Evolutionary conservation across 2,329 filamentous ascomycete species (phyloP).

Genomic region (Diaporthe sp.): DNA sequence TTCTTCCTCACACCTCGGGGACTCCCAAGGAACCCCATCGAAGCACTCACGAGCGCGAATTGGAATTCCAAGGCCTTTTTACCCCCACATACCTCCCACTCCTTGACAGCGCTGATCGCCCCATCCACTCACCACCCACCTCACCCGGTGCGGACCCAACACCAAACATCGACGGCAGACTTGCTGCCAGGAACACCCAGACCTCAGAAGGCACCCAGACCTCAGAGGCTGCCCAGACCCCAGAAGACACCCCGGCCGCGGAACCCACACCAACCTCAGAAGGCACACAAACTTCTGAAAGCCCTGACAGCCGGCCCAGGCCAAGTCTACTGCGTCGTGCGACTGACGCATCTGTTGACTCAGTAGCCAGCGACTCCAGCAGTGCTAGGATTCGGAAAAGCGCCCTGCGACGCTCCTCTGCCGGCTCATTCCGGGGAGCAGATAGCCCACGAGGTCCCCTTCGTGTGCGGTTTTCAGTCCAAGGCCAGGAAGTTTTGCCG

Average conservation of each 20-base stretch:
- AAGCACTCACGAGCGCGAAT: slow-evolving; percentile 67
- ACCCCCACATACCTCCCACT: slow-evolving; percentile 73
- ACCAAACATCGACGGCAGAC: slow-evolving; percentile 36
- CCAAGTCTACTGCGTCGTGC: slow-evolving; percentile 51
- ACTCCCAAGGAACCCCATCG: slow-evolving; percentile 52
- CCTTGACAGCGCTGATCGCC: slow-evolving; percentile 61
- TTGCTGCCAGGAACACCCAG: slow-evolving; percentile 38
- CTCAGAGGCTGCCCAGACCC: neutral
- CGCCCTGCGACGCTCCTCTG: slow-evolving; percentile 67
- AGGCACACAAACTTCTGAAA: slow-evolving; percentile 23
- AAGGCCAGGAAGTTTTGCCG: slow-evolving; percentile 71
- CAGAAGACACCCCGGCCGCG: neutral
- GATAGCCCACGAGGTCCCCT: slow-evolving; percentile 54
- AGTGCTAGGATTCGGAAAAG: slow-evolving; percentile 59
- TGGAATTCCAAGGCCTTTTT: slow-evolving; percentile 73
- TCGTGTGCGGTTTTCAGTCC: slow-evolving; percentile 72
- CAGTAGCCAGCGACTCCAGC: slow-evolving; percentile 65
- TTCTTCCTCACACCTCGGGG: slow-evolving; percentile 54
- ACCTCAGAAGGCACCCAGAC: slow-evolving; percentile 19
- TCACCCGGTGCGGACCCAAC: slow-evolving; percentile 38
- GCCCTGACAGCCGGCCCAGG: slow-evolving; percentile 35
- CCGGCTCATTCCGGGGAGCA: slow-evolving; percentile 62
- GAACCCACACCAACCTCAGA: slow-evolving; percentile 33
- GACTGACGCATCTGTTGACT: slow-evolving; percentile 64
- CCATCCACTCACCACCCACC: slow-evolving; percentile 41